Conservation (phyloP, 139 green algal genomes). For the Trebouxia sp. region DNA sequence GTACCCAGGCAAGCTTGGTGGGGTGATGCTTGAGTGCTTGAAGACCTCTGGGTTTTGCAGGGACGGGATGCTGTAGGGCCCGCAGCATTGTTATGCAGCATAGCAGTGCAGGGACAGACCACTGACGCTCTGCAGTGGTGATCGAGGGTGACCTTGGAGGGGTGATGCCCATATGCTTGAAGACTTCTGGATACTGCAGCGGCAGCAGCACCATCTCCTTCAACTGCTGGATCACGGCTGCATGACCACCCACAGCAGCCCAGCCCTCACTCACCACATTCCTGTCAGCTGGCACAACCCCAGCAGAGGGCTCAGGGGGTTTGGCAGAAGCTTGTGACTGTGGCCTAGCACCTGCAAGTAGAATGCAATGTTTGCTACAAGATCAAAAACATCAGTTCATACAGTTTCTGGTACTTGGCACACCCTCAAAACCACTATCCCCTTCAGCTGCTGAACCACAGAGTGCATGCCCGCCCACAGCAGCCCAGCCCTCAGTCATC, state of each 20-base stretch:
- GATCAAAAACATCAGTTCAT: no score
- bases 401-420: no score
- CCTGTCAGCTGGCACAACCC: neutral
- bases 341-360: neutral
- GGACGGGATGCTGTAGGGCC: no score
- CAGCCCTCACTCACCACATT: conserved; percentile 19
- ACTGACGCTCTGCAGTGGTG: no score
- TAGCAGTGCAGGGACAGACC: no score
- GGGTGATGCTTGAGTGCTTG: no score
- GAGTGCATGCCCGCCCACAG: conserved; percentile 58
- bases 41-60: no score
- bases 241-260: conserved; percentile 54
- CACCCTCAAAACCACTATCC: conserved; percentile 87
- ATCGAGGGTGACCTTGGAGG: conserved; percentile 77
- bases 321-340: neutral
- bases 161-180: conserved; percentile 59
- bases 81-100: no score
- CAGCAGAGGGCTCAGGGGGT: neutral
- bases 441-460: conserved; percentile 62
- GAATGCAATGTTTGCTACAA: no score
- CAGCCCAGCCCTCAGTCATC: conserved; percentile 14
- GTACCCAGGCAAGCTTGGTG: no score
- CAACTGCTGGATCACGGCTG: conserved; percentile 59
- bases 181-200: conserved; percentile 78
- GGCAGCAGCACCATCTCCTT: conserved; percentile 86